Evolutionary conservation across 139 green algal genomes (phyloP).

Genomic region (Chlamydomonas applanata): DNA sequence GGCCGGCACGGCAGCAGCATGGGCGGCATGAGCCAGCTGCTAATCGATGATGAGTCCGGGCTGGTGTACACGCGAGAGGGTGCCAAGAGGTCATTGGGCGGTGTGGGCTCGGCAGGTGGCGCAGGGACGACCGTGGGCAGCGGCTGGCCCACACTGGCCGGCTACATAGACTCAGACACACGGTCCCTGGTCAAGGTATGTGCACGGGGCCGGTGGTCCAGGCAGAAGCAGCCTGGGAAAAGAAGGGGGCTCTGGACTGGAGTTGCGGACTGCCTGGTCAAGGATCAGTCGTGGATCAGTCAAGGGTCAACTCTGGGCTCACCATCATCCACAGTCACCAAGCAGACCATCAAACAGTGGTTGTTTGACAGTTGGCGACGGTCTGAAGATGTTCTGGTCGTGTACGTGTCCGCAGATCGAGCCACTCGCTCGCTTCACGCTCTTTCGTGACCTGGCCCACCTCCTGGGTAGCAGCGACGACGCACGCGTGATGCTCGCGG

Average conservation of each 20-base stretch:
- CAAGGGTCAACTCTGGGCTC: not conserved
- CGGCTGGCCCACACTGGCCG: not conserved
- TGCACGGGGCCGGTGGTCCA: too few relatives aligned
- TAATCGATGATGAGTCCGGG: too few relatives aligned
- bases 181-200: not conserved
- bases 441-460: constrained; percentile 1
- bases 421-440: not conserved
- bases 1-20: not conserved
- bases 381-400: not conserved
- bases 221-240: too few relatives aligned
- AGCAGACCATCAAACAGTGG: too few relatives aligned
- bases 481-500: not conserved
- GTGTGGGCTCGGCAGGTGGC: too few relatives aligned
- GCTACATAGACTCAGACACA: not conserved
- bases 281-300: not conserved
- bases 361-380: too few relatives aligned
- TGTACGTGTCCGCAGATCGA: not conserved
- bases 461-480: not conserved
- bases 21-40: not conserved
- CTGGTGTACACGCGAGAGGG: constrained; percentile 6
- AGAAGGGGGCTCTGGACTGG: too few relatives aligned
- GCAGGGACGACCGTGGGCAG: too few relatives aligned
- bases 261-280: not conserved
- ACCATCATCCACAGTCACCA: too few relatives aligned
- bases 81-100: not conserved